phyloP scores from a whole-genome alignment of 768 basidiomycete species.

The Pleurotus pulmonarius region DNA sequence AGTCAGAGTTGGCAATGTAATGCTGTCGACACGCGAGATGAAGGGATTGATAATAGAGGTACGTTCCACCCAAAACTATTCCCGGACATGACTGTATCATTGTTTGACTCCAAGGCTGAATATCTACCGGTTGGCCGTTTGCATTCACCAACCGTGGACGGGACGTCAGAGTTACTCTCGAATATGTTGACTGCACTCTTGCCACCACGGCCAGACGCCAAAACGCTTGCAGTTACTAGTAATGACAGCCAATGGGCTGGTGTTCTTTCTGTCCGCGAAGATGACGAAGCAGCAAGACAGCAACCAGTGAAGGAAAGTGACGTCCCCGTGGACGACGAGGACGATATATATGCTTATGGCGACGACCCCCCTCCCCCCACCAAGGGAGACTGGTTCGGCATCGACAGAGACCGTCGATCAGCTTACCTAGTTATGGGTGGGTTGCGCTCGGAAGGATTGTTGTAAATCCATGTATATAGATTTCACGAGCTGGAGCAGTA shows the following conservation, averaged over 20 bases:
- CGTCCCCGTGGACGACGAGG: slow-evolving; percentile 17
- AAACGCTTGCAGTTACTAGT: slow-evolving; percentile 73
- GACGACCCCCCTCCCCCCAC: slow-evolving; percentile 45
- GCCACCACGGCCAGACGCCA: slow-evolving; percentile 69
- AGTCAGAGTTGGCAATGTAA: slow-evolving; percentile 75
- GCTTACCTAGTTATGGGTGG: slow-evolving; percentile 80
- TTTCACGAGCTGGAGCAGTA: not conserved
- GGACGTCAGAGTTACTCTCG: slow-evolving; percentile 70
- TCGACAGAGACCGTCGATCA: slow-evolving; percentile 75
- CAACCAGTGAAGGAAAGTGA: slow-evolving; percentile 15
- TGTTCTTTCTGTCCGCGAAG: slow-evolving; percentile 72
- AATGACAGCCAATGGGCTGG: slow-evolving; percentile 81
- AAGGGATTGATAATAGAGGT: slow-evolving; percentile 89
- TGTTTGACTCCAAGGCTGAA: slow-evolving; percentile 52
- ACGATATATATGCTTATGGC: slow-evolving; percentile 60
- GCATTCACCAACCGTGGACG: slow-evolving; percentile 59
- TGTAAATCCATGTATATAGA: slow-evolving; percentile 25
- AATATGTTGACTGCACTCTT: slow-evolving; percentile 73
- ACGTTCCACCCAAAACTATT: slow-evolving; percentile 10
- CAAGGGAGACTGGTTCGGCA: slow-evolving; percentile 71
- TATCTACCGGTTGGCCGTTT: slow-evolving; percentile 75
- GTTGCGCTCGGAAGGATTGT: slow-evolving; percentile 65
- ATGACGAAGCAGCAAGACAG: slow-evolving; percentile 38
- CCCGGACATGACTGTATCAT: slow-evolving; percentile 4
- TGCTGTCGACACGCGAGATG: slow-evolving; percentile 66